Base-by-base conservation (phyloP, 176 grass and related monocot species). In the Areca catechu region DNA sequence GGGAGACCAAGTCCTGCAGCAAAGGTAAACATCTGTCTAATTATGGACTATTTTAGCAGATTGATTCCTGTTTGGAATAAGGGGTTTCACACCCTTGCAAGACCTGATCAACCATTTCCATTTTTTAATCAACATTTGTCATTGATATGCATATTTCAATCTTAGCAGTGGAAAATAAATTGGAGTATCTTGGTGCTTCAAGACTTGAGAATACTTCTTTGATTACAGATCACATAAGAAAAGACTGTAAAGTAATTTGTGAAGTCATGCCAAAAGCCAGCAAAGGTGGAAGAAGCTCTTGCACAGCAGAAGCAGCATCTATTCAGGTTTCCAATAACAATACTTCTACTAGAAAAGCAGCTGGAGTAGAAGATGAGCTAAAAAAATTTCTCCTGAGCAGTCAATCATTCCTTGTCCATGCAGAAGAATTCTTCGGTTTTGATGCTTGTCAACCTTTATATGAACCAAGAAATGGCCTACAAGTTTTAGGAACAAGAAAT, bases 321-420 rank as follows among this genome's bases (percentile, higher is more conserved):
- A n/a, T 47, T 53, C 50, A 22, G 50, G 15, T 53, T 37, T 50
- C 49, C 15, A 20, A 43, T 56, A 23, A 63, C 70, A 79, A 23
- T 29, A 25, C 5, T 52, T 12, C 28, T 9, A 22, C 5, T 60
- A 53, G 48, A 63, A 66, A 58, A 77, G 48, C 51, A 37, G 17
- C 18, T 60, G 73, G 71, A 71, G 68, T 71, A 56, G 80, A 50
- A 55, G 81, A 70, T 10, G 80, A 90, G 53, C 77, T 78, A 20
- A 79, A 16, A 51, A 50, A 79, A 58, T 28, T 87, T 62, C 83
- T 90, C 77, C 63, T 90, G 56, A 83, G 71, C 23, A 74, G 63
- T 24, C 56, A 58, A 24, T 63, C 61, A 23, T 87, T 90, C 52
- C 56, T 80, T 27, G 49, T 5, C 34, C 30, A 9, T 70, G 79